Conservation (phyloP, 116 monocot species). For the Dioscorea cayenensis region DNA sequence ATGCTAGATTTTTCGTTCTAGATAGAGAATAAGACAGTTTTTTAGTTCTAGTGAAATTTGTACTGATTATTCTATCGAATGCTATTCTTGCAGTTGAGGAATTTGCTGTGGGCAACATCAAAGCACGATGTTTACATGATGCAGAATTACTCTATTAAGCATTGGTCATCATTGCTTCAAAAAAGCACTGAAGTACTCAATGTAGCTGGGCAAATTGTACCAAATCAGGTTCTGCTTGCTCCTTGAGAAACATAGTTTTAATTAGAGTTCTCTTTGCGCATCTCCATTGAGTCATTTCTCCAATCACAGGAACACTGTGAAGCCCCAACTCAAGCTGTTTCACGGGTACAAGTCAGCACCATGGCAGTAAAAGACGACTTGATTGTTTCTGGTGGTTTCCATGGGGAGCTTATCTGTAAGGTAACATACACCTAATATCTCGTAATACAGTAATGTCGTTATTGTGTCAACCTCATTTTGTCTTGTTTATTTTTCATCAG, state of each 20-base stretch:
- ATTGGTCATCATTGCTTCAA: constrained; percentile 63
- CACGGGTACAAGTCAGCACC: constrained; percentile 67
- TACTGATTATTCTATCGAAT: constrained; percentile 3
- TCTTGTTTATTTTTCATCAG: constrained; percentile 24
- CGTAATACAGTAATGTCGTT: no score
- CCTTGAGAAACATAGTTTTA: background rate
- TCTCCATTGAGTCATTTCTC: background rate
- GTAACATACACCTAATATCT: constrained; percentile 19
- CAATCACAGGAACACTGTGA: constrained; percentile 24
- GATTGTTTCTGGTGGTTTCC: constrained; percentile 80
- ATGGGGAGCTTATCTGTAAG: constrained; percentile 87
- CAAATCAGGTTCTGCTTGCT: constrained; percentile 28
- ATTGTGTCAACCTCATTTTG: background rate
- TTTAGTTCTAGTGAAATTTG: background rate
- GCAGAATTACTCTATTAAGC: constrained; percentile 69
- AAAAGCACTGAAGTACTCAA: constrained; percentile 58
- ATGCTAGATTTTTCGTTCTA: no score
- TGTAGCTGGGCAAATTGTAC: constrained; percentile 51
- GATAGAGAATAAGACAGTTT: no score
- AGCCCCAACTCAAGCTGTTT: constrained; percentile 25
- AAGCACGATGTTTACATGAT: constrained; percentile 82
- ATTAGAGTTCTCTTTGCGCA: background rate
- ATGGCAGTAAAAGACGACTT: constrained; percentile 64
- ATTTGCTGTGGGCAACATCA: constrained; percentile 85
- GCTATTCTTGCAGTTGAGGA: constrained; percentile 64